Conservation (phyloP, 1,284 basidiomycete species). For the Exobasidium rhododendri region DNA sequence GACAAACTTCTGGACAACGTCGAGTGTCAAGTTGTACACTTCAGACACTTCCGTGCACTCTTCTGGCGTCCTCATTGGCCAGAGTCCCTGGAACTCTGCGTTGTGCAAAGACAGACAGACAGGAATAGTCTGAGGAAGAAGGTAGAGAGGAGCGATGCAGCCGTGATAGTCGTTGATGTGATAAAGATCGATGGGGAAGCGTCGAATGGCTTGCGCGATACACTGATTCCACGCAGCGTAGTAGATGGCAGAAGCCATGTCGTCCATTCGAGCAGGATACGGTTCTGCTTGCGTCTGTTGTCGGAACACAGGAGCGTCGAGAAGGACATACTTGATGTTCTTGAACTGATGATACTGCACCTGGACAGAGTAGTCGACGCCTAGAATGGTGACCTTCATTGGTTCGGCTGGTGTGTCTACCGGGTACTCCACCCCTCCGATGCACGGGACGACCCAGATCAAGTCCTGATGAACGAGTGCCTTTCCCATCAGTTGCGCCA, state of each 20-base stretch:
- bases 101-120: conserved; percentile 5
- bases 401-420: conserved; percentile 2
- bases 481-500: conserved; percentile 9
- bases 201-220: neutral
- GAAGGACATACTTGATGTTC: conserved; percentile 2
- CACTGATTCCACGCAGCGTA: conserved; percentile 8
- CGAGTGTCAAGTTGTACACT: conserved; percentile 6
- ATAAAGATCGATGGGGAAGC: conserved; percentile 6
- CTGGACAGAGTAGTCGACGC: neutral
- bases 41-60: conserved; percentile 1
- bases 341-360: conserved; percentile 6
- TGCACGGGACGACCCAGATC: conserved; percentile 8
- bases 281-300: conserved; percentile 10
- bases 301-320: conserved; percentile 6
- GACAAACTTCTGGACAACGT: neutral
- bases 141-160: conserved; percentile 6
- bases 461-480: conserved; percentile 1
- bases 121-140: neutral
- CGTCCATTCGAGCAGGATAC: conserved; percentile 4
- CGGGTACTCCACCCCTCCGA: neutral
- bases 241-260: conserved; percentile 5
- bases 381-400: conserved; percentile 9
- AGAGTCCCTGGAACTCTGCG: conserved; percentile 3
- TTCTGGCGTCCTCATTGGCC: conserved; percentile 3
- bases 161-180: conserved; percentile 11